phyloP scores from a whole-genome alignment of 164 flowering plant genomes.

The Pachysandra terminalis region DNA sequence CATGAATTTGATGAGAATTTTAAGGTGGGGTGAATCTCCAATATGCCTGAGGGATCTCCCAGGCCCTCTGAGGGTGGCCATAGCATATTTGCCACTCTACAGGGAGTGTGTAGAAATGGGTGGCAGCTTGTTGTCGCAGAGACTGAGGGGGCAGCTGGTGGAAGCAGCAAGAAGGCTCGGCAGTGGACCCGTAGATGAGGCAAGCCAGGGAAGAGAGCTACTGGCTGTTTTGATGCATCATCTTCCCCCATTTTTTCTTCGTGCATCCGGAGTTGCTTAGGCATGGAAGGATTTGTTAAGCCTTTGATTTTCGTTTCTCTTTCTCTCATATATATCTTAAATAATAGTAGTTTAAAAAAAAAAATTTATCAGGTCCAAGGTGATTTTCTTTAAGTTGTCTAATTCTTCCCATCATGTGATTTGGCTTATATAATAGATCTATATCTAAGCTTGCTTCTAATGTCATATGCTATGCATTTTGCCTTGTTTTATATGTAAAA shows the following conservation, averaged over 20 bases:
- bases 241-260: conserved; percentile 73
- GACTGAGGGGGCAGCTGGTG: conserved; percentile 78
- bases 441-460: not conserved
- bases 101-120: conserved; percentile 61
- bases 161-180: conserved; percentile 76
- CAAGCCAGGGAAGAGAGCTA: conserved; percentile 50
- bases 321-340: not conserved
- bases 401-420: not conserved
- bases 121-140: conserved; percentile 64
- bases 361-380: not conserved
- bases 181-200: conserved; percentile 37
- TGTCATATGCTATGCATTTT: too few relatives aligned
- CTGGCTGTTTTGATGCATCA: conserved; percentile 73
- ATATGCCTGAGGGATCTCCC: conserved; percentile 70
- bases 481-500: too few relatives aligned
- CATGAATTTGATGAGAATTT: conserved; percentile 52
- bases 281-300: not conserved
- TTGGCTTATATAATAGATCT: not conserved
- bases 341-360: too few relatives aligned
- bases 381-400: not conserved
- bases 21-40: conserved; percentile 62
- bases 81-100: conserved; percentile 78
- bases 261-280: conserved; percentile 19
- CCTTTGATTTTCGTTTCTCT: conserved; percentile 7
- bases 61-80: conserved; percentile 57